Conservation (phyloP, 805 yeast species). For the Scheffersomyces coipomensis region DNA sequence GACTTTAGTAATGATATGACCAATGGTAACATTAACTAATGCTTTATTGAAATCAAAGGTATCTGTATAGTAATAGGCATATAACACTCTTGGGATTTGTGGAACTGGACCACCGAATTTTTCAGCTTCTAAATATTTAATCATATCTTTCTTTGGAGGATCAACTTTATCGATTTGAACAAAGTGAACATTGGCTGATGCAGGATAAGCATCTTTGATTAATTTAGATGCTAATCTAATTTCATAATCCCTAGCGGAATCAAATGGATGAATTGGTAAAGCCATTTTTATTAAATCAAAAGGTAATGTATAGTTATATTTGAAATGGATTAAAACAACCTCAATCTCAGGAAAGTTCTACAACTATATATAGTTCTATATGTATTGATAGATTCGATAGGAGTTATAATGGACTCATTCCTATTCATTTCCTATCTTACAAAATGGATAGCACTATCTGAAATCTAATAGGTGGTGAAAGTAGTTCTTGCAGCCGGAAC, state of each 20-base stretch:
- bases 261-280: conserved; percentile 50
- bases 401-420: too few relatives aligned
- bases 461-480: too few relatives aligned
- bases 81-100: conserved; percentile 64
- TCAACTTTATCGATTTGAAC: conserved; percentile 67
- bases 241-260: conserved; percentile 57
- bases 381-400: too few relatives aligned
- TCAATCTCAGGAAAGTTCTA: too few relatives aligned
- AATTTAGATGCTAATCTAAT: conserved; percentile 56
- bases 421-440: too few relatives aligned
- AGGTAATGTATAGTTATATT: too few relatives aligned
- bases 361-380: too few relatives aligned
- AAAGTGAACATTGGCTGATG: conserved; percentile 56
- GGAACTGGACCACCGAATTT: conserved; percentile 49
- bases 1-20: conserved; percentile 58
- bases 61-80: conserved; percentile 64
- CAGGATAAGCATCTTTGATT: conserved; percentile 56
- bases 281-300: conserved; percentile 1
- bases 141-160: conserved; percentile 76
- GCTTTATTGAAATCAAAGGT: conserved; percentile 63
- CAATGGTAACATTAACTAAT: conserved; percentile 61
- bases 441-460: too few relatives aligned
- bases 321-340: too few relatives aligned
- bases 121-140: conserved; percentile 66
- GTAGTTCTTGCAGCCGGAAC: too few relatives aligned